Evolutionary conservation across 2,329 filamentous ascomycete genomes (phyloP).

Genomic region (Hansfordia pulvinata): DNA sequence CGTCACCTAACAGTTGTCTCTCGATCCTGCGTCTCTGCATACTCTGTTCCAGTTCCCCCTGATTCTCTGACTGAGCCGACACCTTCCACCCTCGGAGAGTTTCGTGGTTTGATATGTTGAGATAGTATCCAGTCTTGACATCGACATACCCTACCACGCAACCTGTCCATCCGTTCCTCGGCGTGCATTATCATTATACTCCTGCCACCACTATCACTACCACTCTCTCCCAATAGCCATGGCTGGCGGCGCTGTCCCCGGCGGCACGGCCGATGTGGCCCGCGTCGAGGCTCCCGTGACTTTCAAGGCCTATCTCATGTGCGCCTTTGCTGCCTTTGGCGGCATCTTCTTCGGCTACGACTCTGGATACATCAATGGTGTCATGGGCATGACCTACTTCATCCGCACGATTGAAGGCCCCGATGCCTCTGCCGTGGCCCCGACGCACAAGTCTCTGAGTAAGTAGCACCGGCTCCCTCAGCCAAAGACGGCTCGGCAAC

Average conservation of each 20-base stretch:
- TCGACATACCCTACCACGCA: too few species aligned
- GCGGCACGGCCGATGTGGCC: constrained; percentile 31
- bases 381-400: constrained; percentile 23
- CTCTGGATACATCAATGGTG: constrained; percentile 24
- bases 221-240: constrained; percentile 7
- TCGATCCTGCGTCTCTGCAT: too few species aligned
- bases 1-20: too few species aligned
- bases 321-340: constrained; percentile 18
- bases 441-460: constrained; percentile 36
- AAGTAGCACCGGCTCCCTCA: too few species aligned
- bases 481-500: too few species aligned
- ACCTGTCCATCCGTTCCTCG: background rate
- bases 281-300: constrained; percentile 46
- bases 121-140: too few species aligned
- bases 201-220: background rate
- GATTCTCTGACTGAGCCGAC: too few species aligned
- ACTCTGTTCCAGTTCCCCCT: too few species aligned
- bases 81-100: too few species aligned
- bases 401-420: constrained; percentile 18
- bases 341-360: constrained; percentile 27
- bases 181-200: background rate
- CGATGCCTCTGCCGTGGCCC: constrained; percentile 17
- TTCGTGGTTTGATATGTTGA: too few species aligned
- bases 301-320: constrained; percentile 31
- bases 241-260: constrained; percentile 14